Evolutionary conservation across 1,139 yeast species (phyloP), one percentile per base, ranked within the genome.

Genomic region (Geotrichum aggregatum): DNA sequence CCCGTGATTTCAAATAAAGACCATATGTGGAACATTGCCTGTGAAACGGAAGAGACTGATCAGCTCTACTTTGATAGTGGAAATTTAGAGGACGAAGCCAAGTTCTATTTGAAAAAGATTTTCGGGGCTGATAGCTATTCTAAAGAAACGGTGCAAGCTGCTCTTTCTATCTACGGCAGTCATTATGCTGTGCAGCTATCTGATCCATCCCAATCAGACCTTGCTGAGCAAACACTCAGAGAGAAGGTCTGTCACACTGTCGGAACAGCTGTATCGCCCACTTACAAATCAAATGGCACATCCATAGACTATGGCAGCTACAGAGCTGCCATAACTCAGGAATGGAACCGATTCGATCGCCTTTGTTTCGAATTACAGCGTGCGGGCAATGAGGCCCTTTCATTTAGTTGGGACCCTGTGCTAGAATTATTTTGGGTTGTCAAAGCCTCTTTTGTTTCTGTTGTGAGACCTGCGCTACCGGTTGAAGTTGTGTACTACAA

Each of bases 311-410:
- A 52, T 44, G 41, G 52, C 11, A 61, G 63, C 13, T 66, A 67
- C 54, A 63, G 63, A 26, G 51, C 61, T 1, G 66, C 66, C 19
- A 51, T 74, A 21, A 65, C 66, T 35, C 66, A 64, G 34, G 77
- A 76, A 56, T 84, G 91, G 88, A 69, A 74, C 47, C 77, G 80
- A 57, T 76, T 85, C 52, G 79, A 78, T 54, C 74, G 83, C 2
- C 69, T 84, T 33, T 83, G 91, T 63, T 80, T 78, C 54, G 95
- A 87, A 61, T 75, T 85, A 53, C 77, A 76, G 55, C 81, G 77
- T 50, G 74, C 76, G 49, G 73, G 80, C 39, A 76, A 76, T 55
- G 92, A 86, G 62, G 75, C 83, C 0, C 64, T 80, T 24, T 68
- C 76, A 1, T 56, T 79, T n/a, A 69, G 67, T 16, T 59, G 59